Evolutionary conservation across 2,329 filamentous ascomycete genomes (phyloP), one percentile per base, ranked within the genome.

Genomic region (Penicillium sp.): DNA sequence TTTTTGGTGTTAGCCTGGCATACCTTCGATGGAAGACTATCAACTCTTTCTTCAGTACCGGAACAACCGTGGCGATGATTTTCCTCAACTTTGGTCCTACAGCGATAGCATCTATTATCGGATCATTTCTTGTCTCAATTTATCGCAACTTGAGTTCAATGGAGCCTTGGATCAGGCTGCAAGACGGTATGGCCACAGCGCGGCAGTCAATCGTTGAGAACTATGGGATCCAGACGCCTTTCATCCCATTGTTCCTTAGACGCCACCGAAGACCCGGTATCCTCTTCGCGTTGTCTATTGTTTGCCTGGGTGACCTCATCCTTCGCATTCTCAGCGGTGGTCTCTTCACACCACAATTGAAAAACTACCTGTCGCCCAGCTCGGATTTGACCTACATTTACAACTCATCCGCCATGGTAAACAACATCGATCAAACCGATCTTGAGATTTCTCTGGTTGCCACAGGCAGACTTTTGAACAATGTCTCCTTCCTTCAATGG

Each of bases 131-230:
- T 10, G 54, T 52, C 3, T 69, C 68, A 0, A 51, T 66, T 6
- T 63, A 67, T 28, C 64, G 68, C 6, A 65, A 69, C 49, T 19
- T 70, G n/a, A 59, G 63, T n/a, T 38, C 53, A 11, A 52, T 68
- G 28, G 67, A 70, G 33, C 65, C 67, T 2, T 70, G 67, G 67
- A 49, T 68, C 7, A 60, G 49, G 7, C 42, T 70, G 19, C 55
- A 64, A 28, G 58, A 64, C 4, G 67, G 65, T 3, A 57, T 59
- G 55, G 63, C 59, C 16, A 26, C 55, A 0, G 58, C 62, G 1
- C 55, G 28, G 38, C 35, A 62, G 14, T 63, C 64, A 10, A 25
- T 65, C 13, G 61, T 59, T 7, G 58, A 57, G n/a, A 66, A 66
- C 30, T 64, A 62, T 37, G 55, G 52, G 0, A 59, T 58, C 7